A percentile compares a stretch with the other conserved stretches of the same genome.
These are phyloP conservation scores for Astrephomene gubernaculifera DNA, from an alignment of 139 green algal genomes.

Conservation along the genomic window DNA sequence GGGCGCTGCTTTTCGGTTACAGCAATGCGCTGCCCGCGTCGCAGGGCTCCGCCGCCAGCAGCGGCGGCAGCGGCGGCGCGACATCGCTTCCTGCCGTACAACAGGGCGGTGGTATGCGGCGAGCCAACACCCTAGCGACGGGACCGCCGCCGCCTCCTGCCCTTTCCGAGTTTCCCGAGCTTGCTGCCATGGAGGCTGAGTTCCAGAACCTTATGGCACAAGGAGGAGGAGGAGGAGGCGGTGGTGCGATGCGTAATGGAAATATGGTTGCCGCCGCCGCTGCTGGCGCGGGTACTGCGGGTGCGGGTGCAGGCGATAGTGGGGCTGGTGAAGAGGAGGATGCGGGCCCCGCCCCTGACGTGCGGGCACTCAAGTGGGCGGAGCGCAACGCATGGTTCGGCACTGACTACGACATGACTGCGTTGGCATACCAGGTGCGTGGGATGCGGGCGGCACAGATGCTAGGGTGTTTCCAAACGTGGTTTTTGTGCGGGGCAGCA, in stretches of 20 bases:
- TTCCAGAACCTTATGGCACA: conserved; percentile 51
- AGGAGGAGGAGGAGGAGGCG: neutral
- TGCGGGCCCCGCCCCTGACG: conserved; percentile 31
- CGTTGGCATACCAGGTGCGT: conserved; percentile 60
- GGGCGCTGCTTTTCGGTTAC: conserved; percentile 24
- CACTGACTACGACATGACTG: conserved; percentile 66
- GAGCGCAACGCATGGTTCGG: conserved; percentile 72
- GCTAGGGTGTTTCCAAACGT: too few species aligned
- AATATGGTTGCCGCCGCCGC: too few species aligned
- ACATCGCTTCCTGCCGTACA: conserved; percentile 31
- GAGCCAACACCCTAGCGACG: neutral
- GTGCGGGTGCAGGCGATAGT: neutral
- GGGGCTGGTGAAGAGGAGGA: neutral
- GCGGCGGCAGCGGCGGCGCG: neutral
- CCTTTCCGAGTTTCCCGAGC: conserved; percentile 56
- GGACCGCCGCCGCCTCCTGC: conserved; percentile 16
- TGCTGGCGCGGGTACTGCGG: too few species aligned
- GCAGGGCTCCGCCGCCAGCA: neutral
- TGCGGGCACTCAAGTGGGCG: conserved; percentile 64
- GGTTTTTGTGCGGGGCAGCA: too few species aligned
- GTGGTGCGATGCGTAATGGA: neutral
- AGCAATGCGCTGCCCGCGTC: neutral
- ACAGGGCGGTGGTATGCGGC: conserved; percentile 8
- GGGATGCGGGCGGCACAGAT: too few species aligned
- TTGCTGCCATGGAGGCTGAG: conserved; percentile 67